Evolutionary conservation across 164 flowering plant genomes (phyloP), one percentile per base, ranked within the genome.

Genomic region (Euptelea pleiosperma): DNA sequence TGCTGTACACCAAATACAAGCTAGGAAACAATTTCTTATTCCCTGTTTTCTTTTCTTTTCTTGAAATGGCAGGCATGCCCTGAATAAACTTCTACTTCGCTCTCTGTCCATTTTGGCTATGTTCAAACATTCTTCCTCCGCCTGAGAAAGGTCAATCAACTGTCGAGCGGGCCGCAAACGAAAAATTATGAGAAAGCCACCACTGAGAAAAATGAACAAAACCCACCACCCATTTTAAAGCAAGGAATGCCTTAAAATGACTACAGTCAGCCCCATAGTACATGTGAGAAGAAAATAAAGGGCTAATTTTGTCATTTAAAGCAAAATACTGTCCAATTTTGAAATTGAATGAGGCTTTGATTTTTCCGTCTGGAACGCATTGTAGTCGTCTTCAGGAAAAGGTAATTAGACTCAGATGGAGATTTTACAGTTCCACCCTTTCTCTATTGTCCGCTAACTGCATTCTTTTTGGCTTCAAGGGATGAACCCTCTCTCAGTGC

Each of bases 401-500:
- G 55, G 54, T 64, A 52, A 36, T 29, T 47, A 35, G 42, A 35
- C 26, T 31, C n/a, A 19, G 7, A 36, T 24, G 18, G 29, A 24
- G 31, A 53, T 56, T 21, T 30, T 26, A 48, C 41, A 42, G 5
- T 39, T 46, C 30, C 19, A 25, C 30, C 15, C 47, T 35, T 14
- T 15, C n/a, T 30, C 33, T 58, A 58, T 4, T 40, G 40, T 53
- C 58, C 34, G 30, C 71, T 42, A 56, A 52, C 54, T 30, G 64
- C 52, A 14, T 54, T 78, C 56, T 24, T 79, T 65, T 80, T 82
- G 26, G 55, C 71, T 72, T 90, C 97, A 26, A 86, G 87, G 30
- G 66, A 69, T 0, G 91, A 74, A 56, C 87, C 97, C 52, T 91
- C 96, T 67, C 69, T 84, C 8, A 91, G 82, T 24, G 93, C 85